phyloP scores from a whole-genome alignment of 306 rosid genomes.

The Betula pendula region DNA sequence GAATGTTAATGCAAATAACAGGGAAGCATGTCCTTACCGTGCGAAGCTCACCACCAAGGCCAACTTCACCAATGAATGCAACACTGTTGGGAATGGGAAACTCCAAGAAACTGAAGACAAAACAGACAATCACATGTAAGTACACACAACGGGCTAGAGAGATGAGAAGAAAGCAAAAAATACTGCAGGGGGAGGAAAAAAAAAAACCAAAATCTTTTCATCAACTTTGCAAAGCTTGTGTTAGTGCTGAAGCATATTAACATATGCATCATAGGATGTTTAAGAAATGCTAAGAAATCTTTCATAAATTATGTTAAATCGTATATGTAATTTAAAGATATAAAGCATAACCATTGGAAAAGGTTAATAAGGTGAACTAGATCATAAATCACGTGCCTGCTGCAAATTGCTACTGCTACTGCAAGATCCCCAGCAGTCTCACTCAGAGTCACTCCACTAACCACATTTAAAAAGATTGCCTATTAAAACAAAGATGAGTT shows the following conservation, averaged over 20 bases:
- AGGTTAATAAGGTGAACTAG: constrained; percentile 18
- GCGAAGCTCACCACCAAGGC: constrained; percentile 94
- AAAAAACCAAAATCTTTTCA: background rate
- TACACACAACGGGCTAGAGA: constrained; percentile 5
- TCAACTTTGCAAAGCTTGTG: background rate
- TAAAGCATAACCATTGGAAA: constrained; percentile 1
- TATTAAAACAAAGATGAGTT: constrained; percentile 31
- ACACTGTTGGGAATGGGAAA: constrained; percentile 70
- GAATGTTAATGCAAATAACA: constrained; percentile 8
- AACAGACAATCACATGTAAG: background rate
- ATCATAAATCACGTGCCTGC: constrained; percentile 66
- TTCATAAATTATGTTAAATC: background rate
- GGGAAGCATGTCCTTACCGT: constrained; percentile 50
- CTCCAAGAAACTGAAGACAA: constrained; percentile 74
- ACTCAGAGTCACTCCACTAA: constrained; percentile 60
- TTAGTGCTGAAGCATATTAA: background rate
- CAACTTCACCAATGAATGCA: constrained; percentile 94
- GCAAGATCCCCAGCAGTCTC: constrained; percentile 99
- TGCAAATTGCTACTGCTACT: constrained; percentile 91
- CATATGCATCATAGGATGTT: background rate
- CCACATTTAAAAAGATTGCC: constrained; percentile 77
- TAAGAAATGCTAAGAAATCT: background rate
- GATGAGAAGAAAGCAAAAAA: background rate
- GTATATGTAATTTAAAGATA: background rate
- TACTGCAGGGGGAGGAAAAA: background rate